phyloP scores from a whole-genome alignment of 179 eudicot genomes.

The Beta macrorhiza region DNA sequence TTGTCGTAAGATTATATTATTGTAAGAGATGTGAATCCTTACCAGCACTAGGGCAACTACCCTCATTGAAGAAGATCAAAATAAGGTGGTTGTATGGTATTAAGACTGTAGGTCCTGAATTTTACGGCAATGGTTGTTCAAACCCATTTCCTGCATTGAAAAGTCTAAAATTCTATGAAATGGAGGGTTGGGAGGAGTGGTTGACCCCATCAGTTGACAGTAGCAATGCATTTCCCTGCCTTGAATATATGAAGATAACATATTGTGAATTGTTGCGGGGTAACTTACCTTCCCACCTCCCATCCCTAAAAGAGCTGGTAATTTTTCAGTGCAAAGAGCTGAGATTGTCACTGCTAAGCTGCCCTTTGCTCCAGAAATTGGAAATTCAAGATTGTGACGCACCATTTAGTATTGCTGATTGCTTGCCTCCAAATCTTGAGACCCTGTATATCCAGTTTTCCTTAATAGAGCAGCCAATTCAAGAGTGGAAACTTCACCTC shows the following conservation, averaged over 20 bases:
- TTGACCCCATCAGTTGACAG: not conserved
- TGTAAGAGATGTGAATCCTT: not conserved
- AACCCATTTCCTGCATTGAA: conserved; percentile 9
- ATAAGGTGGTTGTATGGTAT: not conserved
- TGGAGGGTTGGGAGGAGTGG: conserved; percentile 11
- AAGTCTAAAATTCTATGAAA: not conserved
- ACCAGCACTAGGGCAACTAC: conserved; percentile 7
- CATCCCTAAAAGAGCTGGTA: not conserved
- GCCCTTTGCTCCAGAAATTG: not conserved
- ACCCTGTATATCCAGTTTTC: not conserved
- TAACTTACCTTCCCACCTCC: not conserved
- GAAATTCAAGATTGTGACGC: not conserved
- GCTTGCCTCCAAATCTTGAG: not conserved
- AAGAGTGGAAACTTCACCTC: not conserved
- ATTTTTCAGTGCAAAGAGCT: not conserved
- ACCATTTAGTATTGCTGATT: not conserved
- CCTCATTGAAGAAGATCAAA: conserved; percentile 3
- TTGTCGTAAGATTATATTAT: not conserved
- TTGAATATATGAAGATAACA: not conserved
- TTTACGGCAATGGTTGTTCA: conserved; percentile 11
- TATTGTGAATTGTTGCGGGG: not conserved
- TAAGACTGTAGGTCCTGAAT: conserved; percentile 1
- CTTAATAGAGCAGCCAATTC: not conserved
- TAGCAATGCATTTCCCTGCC: not conserved
- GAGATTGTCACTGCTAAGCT: not conserved